phyloP scores from a whole-genome alignment of 768 basidiomycete species.

The Lactifluus echinatus region DNA sequence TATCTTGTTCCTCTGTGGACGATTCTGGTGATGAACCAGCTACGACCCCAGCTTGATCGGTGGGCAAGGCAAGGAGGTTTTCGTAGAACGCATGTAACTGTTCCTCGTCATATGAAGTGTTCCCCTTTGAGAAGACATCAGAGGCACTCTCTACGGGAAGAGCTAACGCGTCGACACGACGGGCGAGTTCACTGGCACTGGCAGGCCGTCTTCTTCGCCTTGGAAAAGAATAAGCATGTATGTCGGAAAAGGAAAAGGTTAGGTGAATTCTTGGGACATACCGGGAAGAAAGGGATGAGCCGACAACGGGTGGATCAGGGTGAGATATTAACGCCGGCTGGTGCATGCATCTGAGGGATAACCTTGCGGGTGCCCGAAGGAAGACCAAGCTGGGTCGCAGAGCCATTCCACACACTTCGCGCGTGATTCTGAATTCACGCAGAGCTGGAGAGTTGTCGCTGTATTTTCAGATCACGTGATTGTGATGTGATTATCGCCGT shows the following conservation, averaged over 20 bases:
- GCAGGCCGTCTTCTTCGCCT: background rate
- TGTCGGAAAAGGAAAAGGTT: background rate
- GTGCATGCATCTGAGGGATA: background rate
- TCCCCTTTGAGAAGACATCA: background rate
- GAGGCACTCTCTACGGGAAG: background rate
- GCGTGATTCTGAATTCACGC: background rate
- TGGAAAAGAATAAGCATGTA: background rate
- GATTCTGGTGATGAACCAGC: constrained; percentile 1
- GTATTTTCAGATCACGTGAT: background rate
- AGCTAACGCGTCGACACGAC: constrained; percentile 15
- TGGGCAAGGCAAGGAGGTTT: constrained; percentile 30
- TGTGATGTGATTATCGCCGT: background rate
- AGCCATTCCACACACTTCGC: background rate
- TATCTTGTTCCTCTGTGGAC: constrained; percentile 11
- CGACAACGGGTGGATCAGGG: background rate
- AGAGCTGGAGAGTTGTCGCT: too few relatives aligned
- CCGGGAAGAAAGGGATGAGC: background rate
- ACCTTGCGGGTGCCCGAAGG: background rate
- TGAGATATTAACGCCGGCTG: background rate
- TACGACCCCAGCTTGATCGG: constrained; percentile 7
- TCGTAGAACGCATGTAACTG: constrained; percentile 35
- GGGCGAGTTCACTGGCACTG: constrained; percentile 3
- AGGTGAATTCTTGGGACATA: background rate
- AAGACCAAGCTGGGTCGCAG: background rate
- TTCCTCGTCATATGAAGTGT: constrained; percentile 27